Evolutionary conservation across 495 filamentous ascomycete species (phyloP), one percentile per base, ranked within the genome.

Genomic region (Clavariopsis aquatica): DNA sequence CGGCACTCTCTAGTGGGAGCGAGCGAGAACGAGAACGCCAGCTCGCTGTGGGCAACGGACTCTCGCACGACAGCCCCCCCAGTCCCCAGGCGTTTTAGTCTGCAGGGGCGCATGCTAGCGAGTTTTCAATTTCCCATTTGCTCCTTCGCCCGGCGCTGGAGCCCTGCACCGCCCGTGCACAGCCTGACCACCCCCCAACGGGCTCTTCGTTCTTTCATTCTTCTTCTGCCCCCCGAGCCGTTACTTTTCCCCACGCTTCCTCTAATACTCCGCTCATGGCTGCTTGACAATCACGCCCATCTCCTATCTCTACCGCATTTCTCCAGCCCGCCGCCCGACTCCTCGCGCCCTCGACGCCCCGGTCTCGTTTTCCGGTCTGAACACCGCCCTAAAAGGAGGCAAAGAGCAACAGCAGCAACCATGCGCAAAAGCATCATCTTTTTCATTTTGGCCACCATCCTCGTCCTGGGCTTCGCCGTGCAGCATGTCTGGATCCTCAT

Each of bases 381-480:
- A 22, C 57, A 36, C 13, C 45, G 28, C 57, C 2, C 23, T 3
- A 15, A 17, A 60, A 57, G 57, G 55, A 53, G 52, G 55, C 43
- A 38, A 28, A n/a, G 8, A 20, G 34, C 51, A 46, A 13, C 23
- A 24, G 26, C 20, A 17, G 36, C 38, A 12, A 43, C 49, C 41
- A 78, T 78, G 76, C 75, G 76, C 52, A 69, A 68, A 62, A 57
- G 64, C 55, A 34, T 77, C 38, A 46, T 74, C 43, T 61, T 76
- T 51, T 78, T 76, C 69, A 54, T 77, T 27, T 28, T 78, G 20
- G 45, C 71, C 69, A 84, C 83, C 64, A 74, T 84, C 66, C 71
- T 82, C 36, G 76, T 86, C 56, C 73, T 86, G 34, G 78, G 75
- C 19, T 80, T 78, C 43, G 36, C 81, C 5, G 72, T 81, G 6